These are phyloP conservation scores for Colletotrichum horii DNA, from an alignment of 2,329 filamentous ascomycete genomes.

Conservation along the genomic window DNA sequence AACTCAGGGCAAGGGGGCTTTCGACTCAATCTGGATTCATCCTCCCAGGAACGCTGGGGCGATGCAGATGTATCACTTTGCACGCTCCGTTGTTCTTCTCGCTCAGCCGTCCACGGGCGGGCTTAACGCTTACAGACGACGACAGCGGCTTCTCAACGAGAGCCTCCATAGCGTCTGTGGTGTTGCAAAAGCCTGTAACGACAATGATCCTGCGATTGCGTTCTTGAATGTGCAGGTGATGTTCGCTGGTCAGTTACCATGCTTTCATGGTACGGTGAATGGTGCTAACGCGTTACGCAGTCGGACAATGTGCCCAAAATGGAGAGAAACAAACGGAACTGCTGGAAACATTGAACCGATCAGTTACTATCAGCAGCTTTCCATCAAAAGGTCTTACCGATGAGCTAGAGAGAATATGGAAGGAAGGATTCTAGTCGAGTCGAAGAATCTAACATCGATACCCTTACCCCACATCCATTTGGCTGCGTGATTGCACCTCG, in stretches of 20 bases:
- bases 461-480: background rate
- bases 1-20: constrained; percentile 37
- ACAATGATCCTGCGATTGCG: background rate
- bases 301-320: constrained; percentile 9
- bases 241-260: background rate
- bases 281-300: background rate
- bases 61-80: constrained; percentile 55
- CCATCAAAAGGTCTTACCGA: constrained; percentile 1
- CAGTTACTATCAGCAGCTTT: background rate
- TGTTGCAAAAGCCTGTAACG: constrained; percentile 27
- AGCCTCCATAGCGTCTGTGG: constrained; percentile 40
- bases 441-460: background rate
- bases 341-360: background rate
- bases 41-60: constrained; percentile 49
- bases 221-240: constrained; percentile 13
- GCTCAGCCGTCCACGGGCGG: background rate
- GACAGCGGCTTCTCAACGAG: constrained; percentile 11
- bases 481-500: background rate
- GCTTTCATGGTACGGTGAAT: too few species aligned
- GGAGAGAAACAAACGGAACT: background rate
- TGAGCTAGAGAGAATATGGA: background rate
- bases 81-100: constrained; percentile 47
- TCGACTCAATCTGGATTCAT: constrained; percentile 52
- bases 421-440: background rate
- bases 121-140: constrained; percentile 45